Evolutionary conservation across 257 asterid species (phyloP).

Genomic region (Solanum chiquidenum): DNA sequence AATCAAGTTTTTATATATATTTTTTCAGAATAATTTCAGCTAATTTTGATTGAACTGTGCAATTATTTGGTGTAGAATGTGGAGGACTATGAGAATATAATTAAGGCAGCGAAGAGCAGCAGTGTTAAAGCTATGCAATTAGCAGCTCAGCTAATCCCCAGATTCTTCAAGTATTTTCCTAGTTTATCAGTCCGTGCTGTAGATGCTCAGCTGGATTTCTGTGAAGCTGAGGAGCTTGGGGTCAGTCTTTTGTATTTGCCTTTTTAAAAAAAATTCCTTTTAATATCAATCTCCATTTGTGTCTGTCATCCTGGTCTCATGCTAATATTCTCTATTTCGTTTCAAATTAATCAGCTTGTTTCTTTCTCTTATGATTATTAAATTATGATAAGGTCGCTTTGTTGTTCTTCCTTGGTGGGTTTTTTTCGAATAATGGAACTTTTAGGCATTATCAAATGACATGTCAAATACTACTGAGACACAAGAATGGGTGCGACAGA

Average conservation of each 20-base stretch:
- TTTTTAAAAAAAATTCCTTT: not conserved
- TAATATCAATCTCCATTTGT: not conserved
- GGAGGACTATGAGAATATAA: constrained; percentile 70
- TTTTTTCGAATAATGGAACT: not conserved
- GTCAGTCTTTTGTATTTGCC: constrained; percentile 25
- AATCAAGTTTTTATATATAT: not conserved
- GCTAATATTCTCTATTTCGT: not conserved
- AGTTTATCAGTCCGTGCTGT: constrained; percentile 57
- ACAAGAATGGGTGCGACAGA: not conserved
- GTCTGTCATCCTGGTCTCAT: not conserved
- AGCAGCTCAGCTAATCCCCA: constrained; percentile 91
- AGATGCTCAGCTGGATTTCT: constrained; percentile 87
- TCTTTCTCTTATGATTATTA: not conserved
- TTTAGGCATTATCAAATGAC: not conserved
- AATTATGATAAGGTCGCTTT: not conserved
- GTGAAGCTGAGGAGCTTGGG: constrained; percentile 95
- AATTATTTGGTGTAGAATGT: constrained; percentile 25
- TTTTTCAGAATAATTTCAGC: not conserved
- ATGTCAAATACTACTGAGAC: not conserved
- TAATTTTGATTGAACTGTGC: not conserved
- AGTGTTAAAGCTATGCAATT: constrained; percentile 76
- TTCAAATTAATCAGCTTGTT: not conserved
- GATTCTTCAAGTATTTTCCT: constrained; percentile 80
- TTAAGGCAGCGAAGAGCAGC: constrained; percentile 64
- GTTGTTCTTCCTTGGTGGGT: not conserved